Evolutionary conservation across 1,284 basidiomycete species (phyloP), one percentile per base, ranked within the genome.

Genomic region (Ganoderma lucidum): DNA sequence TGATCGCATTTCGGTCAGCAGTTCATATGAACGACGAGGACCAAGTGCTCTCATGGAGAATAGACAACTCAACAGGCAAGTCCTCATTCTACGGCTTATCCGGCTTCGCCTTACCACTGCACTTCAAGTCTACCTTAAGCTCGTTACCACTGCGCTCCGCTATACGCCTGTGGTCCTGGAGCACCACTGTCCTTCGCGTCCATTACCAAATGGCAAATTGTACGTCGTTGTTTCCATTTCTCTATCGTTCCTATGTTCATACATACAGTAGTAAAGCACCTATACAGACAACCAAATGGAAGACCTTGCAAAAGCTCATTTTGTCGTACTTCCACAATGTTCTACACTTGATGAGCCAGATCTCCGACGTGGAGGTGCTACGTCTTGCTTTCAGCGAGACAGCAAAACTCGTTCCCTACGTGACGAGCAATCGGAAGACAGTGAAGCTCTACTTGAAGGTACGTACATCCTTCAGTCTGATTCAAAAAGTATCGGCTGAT

Each of bases 81-180:
- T 71, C 10, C 6, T 19, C 44, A 51, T 37, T 39, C 48, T 63
- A 9, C 35, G 35, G 39, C 9, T 14, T 41, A 28, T 41, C 1
- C 15, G 37, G 8, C 56, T 1, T 15, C 6, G 8, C 17, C 35
- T 59, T n/a, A 59, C 23, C 12, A 17, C 42, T 12, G 6, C 6
- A 2, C 39, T 2, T 15, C 39, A 61, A 95, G 95, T 97, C 19
- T 99, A 97, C 84, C 94, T 93, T 84, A 98, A 98, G 82, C 87
- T 99, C 28, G 86, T 99, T 42, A 88, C 90, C 15, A 98, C 97
- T 1, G 84, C 96, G 0, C 85, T 99, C 63, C 91, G 91, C 78
- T 99, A 96, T 82, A 96, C 96, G 0, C 97, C 97, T 0, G 87
- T 99, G 44, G 88, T 99, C 1, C 87, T 99, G 14, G 86, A 89